Conservation (phyloP, 305 asterid genomes). For the Petunia hybrid region DNA sequence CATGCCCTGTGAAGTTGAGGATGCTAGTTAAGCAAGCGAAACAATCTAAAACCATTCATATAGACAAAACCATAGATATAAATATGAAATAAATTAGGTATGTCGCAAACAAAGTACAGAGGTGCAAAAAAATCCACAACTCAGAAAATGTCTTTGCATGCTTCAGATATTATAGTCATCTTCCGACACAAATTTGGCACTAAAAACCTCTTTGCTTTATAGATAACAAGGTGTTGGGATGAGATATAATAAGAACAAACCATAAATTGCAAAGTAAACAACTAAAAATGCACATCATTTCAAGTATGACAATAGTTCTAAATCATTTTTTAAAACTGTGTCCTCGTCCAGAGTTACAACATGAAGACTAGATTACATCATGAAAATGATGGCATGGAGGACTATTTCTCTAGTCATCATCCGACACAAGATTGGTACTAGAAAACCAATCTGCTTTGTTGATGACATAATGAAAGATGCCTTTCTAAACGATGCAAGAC, state of each 20-base stretch:
- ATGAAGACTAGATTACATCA: constrained; percentile 29
- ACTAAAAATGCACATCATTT: not conserved
- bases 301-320: not conserved
- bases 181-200: constrained; percentile 38
- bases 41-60: not conserved
- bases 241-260: not conserved
- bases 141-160: constrained; percentile 21
- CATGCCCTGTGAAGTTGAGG: constrained; percentile 49
- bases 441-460: constrained; percentile 55
- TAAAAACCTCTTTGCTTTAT: constrained; percentile 31
- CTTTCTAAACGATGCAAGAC: not conserved
- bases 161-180: constrained; percentile 37
- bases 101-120: constrained; percentile 24
- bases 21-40: constrained; percentile 1
- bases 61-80: not conserved
- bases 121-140: not conserved
- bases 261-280: not conserved
- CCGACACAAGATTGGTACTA: constrained; percentile 61
- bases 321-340: not conserved
- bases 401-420: constrained; percentile 50
- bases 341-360: constrained; percentile 35
- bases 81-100: not conserved
- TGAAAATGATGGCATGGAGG: constrained; percentile 23
- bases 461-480: constrained; percentile 44
- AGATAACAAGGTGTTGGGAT: constrained; percentile 4